Base-by-base conservation (phyloP, 2,329 filamentous ascomycete species). In the Neopestalotiopsis sp. region DNA sequence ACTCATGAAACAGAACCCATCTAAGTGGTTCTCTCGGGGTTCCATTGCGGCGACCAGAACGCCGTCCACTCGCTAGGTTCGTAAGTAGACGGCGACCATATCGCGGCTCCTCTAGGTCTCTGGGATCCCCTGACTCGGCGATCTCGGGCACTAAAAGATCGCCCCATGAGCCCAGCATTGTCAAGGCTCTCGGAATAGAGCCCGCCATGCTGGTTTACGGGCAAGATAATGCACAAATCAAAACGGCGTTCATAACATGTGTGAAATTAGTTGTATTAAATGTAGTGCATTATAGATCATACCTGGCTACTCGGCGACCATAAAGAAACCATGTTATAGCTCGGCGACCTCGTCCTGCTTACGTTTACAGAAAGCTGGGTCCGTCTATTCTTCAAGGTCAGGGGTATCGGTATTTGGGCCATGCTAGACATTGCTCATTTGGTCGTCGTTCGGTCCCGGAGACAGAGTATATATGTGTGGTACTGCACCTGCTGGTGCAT, bases 121-220 rank as follows among this genome's bases (percentile, higher is more conserved):
- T 24, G 32, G 7, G 34, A 13, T n/a, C 56, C 9, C 28, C 38
- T 34, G 6, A 49, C 38, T 68, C 67, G 67, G 61, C 60, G 52
- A 68, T 59, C 67, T 65, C 67, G 67, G 62, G 62, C 38, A 65
- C 61, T 65, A 32, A 28, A 57, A 9, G n/a, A 2, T 17, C 4
- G 42, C 30, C 28, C 58, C 49, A 62, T 3, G 28, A 4, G 34
- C 56, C 45, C 12, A 24, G 17, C 64, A 20, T 28, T 49, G 42
- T 34, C 13, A 57, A 38, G 42, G 30, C 30, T 59, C 49, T 49
- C 49, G 30, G 10, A 30, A 42, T 58, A 17, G 5, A 58, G 20
- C 58, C 28, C 34, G 17, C 6, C 2, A 30, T 40, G n/a, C 52
- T 66, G 52, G 10, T 30, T 14, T 10, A 12, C 30, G 40, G 62